Evolutionary conservation across 768 basidiomycete genomes (phyloP).

Genomic region (Tremella yokohamensis): DNA sequence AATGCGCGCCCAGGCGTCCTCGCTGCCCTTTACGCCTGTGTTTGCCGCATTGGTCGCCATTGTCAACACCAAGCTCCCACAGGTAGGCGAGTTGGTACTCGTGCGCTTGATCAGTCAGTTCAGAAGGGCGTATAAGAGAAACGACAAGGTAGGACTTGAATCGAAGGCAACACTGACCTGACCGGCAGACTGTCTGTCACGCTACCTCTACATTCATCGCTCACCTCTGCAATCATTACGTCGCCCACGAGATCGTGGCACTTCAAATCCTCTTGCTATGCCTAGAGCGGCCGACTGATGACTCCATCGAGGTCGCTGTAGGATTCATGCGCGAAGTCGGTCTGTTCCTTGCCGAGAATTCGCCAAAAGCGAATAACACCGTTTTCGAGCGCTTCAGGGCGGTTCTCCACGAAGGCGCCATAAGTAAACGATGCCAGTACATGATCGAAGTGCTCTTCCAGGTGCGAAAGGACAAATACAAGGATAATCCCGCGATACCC

Average conservation of each 20-base stretch:
- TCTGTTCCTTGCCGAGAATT: slow-evolving; percentile 85
- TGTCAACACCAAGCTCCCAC: slow-evolving; percentile 94
- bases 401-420: slow-evolving; percentile 87
- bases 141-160: slow-evolving; percentile 74
- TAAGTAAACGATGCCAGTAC: slow-evolving; percentile 95
- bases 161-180: not conserved
- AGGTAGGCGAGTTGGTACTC: slow-evolving; percentile 87
- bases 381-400: slow-evolving; percentile 96
- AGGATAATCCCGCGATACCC: slow-evolving; percentile 91
- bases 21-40: slow-evolving; percentile 95
- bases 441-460: slow-evolving; percentile 99
- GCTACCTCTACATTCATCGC: slow-evolving; percentile 86
- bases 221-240: slow-evolving; percentile 87
- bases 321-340: slow-evolving; percentile 97
- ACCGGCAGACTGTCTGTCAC: slow-evolving; percentile 77
- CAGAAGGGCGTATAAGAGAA: slow-evolving; percentile 87
- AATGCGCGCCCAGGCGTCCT: slow-evolving; percentile 96
- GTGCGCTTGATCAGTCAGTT: slow-evolving; percentile 91
- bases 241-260: slow-evolving; percentile 90
- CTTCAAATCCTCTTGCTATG: slow-evolving; percentile 94
- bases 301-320: slow-evolving; percentile 97
- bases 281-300: slow-evolving; percentile 91
- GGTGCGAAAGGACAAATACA: slow-evolving; percentile 97
- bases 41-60: slow-evolving; percentile 92
- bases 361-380: slow-evolving; percentile 89